phyloP scores from a whole-genome alignment of 176 grass and related monocot genomes.

The barley (Hordeum vulgare) region DNA sequence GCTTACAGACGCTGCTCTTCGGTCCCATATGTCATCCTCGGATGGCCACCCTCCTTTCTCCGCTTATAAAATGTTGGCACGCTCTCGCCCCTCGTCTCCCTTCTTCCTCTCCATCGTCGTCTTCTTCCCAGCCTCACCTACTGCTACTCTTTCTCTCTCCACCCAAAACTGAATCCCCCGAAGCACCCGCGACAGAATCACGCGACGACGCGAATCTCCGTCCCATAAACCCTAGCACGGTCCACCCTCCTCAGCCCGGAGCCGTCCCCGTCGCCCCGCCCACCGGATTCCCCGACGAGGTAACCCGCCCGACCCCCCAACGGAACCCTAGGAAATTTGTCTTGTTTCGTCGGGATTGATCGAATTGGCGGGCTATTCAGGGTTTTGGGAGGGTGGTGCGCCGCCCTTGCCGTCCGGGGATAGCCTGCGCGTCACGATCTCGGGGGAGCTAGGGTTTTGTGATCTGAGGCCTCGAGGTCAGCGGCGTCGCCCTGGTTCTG shows the following conservation, averaged over 20 bases:
- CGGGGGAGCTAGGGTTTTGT: constrained; percentile 30
- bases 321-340: neutral
- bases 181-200: neutral
- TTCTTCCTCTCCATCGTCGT: constrained; percentile 1
- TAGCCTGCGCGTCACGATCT: constrained; percentile 17
- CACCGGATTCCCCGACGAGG: constrained; percentile 10
- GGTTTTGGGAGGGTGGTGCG: constrained; percentile 12
- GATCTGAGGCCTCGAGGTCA: constrained; percentile 16
- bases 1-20: neutral
- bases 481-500: constrained; percentile 39
- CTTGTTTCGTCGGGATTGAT: neutral
- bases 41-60: neutral
- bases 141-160: neutral
- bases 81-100: neutral
- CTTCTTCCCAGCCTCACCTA: neutral
- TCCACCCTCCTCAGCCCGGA: neutral
- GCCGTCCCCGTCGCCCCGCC: neutral
- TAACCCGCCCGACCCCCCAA: constrained; percentile 12
- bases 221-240: constrained; percentile 1
- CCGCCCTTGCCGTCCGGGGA: neutral
- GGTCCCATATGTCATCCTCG: neutral
- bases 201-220: neutral
- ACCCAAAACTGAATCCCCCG: constrained; percentile 17
- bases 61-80: neutral
- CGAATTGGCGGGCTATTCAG: constrained; percentile 1